These are phyloP conservation scores for Claviceps paspali DNA, from an alignment of 2,329 filamentous ascomycete species.

Conservation along the genomic window DNA sequence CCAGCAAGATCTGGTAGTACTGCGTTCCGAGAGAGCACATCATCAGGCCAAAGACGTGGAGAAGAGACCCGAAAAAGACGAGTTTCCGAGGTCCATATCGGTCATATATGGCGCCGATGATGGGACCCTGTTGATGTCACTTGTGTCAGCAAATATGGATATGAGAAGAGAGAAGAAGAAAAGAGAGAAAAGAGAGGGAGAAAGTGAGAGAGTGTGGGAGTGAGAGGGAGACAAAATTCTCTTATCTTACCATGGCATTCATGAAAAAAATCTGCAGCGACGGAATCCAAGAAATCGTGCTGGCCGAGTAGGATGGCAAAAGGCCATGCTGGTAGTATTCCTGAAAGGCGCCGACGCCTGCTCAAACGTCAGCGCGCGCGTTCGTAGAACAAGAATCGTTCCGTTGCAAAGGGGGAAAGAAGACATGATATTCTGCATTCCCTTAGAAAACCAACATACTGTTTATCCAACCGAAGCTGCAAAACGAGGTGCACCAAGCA, in stretches of 20 bases:
- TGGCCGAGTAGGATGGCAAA: constrained; percentile 27
- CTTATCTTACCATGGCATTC: constrained; percentile 19
- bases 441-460: constrained; percentile 10
- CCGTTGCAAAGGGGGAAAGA: too few species aligned
- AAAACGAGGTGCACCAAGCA: constrained; percentile 17
- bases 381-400: too few species aligned
- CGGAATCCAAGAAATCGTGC: constrained; percentile 39
- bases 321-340: constrained; percentile 32
- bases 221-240: too few species aligned
- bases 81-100: constrained; percentile 41
- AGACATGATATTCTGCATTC: too few species aligned
- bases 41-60: constrained; percentile 43
- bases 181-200: not conserved
- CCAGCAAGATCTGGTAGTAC: constrained; percentile 21
- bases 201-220: too few species aligned
- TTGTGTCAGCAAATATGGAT: not conserved
- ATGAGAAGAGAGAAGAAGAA: not conserved
- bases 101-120: constrained; percentile 45
- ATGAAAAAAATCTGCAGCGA: constrained; percentile 37
- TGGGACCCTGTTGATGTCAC: constrained; percentile 23
- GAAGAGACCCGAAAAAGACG: constrained; percentile 29
- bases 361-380: too few species aligned
- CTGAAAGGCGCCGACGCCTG: constrained; percentile 32
- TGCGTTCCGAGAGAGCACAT: constrained; percentile 32
- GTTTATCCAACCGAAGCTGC: constrained; percentile 17